Evolutionary conservation across 73 alveolate species (phyloP).

Genomic region (Urostyla sp.): DNA sequence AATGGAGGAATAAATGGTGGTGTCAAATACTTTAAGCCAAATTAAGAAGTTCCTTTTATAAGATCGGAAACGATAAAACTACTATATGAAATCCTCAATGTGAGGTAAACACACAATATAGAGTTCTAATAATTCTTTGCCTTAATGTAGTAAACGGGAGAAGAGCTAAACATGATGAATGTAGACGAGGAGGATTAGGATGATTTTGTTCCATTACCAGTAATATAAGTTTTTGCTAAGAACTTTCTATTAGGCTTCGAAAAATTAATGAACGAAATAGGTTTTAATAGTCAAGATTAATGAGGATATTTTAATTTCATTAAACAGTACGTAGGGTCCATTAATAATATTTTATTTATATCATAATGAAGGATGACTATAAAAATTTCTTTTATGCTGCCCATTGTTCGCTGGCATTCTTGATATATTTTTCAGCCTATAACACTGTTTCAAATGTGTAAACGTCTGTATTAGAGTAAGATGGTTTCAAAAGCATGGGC

Average conservation of each 20-base stretch:
- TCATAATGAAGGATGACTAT: slow-evolving; percentile 36
- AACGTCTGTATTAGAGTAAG: background rate
- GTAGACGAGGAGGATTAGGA: slow-evolving; percentile 92
- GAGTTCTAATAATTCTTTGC: slow-evolving; percentile 95
- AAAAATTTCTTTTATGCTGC: background rate
- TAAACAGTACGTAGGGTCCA: no score
- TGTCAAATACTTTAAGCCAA: slow-evolving; percentile 62
- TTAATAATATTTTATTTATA: no score
- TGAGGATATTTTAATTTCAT: no score
- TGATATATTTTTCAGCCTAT: background rate
- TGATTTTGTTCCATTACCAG: slow-evolving; percentile 93
- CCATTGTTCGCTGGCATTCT: background rate
- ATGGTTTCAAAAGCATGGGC: slow-evolving; percentile 39
- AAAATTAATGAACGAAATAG: slow-evolving; percentile 87
- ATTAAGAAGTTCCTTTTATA: slow-evolving; percentile 69
- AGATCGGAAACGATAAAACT: slow-evolving; percentile 70
- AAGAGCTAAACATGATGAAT: slow-evolving; percentile 89
- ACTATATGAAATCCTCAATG: slow-evolving; percentile 91
- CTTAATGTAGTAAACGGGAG: slow-evolving; percentile 91
- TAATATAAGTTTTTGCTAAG: slow-evolving; percentile 84
- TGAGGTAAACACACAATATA: slow-evolving; percentile 90
- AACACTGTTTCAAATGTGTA: background rate
- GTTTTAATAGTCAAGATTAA: slow-evolving; percentile 74
- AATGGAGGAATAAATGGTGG: no score
- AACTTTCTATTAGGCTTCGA: slow-evolving; percentile 90